Base-by-base conservation (phyloP, 2,329 filamentous ascomycete species). In the Cladophialophora exuberans region DNA sequence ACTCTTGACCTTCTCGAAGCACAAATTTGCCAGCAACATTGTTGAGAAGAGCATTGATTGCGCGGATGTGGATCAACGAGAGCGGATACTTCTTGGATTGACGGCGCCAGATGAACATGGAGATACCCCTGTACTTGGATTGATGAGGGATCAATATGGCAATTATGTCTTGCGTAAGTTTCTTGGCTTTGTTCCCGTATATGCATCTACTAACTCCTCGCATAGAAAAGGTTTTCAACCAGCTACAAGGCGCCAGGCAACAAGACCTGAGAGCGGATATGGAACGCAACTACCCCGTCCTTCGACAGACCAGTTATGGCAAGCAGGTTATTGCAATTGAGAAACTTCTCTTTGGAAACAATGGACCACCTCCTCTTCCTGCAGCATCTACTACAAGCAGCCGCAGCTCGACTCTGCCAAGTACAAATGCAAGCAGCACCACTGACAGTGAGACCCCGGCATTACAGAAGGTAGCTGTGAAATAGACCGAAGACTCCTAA, bases 21-120 rank as follows among this genome's bases (percentile, higher is more conserved):
- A 97, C 76, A 99, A 99, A 70, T 95, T 90, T 67, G 93, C 94
- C 0, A 97, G 92, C 67, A 97, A 99, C 65, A 93, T 99, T 2
- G 93, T 99, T 0, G 94, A 99, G 73, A 93, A 90, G 72, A 96
- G 91, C 68, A 87, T 97, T 57, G 79, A 87, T 52, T 83, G 80
- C 62, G 90, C 89, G 17, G 83, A 83, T 0, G 76, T 82, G 17
- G 78, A 85, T 46, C 88, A 96, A 68, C 85, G 88, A 47, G 80
- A 78, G 28, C 79, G 80, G 26, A 90, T 97, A 55, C 82, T 89
- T 49, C 76, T 77, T 45, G 79, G 83, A 55, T 75, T 92, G 22
- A 85, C 81, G 1, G 78, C 79, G 1, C 69, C 78, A 13, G 82
- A 83, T 49, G 79, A 81, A 6, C 83, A 88, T 38, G 88, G 88